A percentile compares a stretch with the other conserved stretches of the same genome.
Conservation (phyloP, 768 basidiomycete genomes). For the Leucocoprinus leucothites region DNA sequence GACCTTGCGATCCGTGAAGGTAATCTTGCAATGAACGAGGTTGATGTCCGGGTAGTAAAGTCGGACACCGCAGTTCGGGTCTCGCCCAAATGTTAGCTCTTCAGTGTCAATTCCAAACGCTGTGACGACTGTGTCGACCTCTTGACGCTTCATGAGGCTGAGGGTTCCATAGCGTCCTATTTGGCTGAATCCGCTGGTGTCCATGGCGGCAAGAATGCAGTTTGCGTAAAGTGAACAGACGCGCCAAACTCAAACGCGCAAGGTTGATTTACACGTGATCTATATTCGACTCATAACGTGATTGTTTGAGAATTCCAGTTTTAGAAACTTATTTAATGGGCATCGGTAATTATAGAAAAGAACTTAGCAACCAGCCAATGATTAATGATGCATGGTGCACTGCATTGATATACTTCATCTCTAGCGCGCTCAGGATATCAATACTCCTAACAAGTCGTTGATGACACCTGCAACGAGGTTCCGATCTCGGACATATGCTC, state of each 20-base stretch:
- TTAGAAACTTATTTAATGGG: too few species aligned
- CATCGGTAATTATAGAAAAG: too few species aligned
- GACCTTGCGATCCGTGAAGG: conserved; percentile 67
- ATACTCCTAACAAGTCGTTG: too few species aligned
- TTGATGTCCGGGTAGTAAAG: conserved; percentile 67
- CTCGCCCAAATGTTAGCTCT: conserved; percentile 66
- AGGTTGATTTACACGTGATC: conserved; percentile 3
- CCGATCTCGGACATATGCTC: too few species aligned
- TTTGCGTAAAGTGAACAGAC: background rate
- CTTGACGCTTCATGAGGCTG: conserved; percentile 53
- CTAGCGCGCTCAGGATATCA: too few species aligned
- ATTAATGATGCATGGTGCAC: too few species aligned
- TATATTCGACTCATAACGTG: background rate
- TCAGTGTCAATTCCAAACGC: conserved; percentile 72
- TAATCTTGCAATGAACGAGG: conserved; percentile 61
- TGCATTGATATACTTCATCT: too few species aligned
- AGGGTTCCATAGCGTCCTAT: conserved; percentile 68
- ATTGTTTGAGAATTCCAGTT: background rate
- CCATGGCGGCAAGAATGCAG: conserved; percentile 24
- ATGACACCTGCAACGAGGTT: too few species aligned
- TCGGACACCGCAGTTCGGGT: conserved; percentile 59
- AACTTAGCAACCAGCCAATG: too few species aligned
- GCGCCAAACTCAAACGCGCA: conserved; percentile 3
- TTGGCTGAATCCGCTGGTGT: conserved; percentile 41
- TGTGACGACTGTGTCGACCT: conserved; percentile 46